Conservation (phyloP, 2,329 filamentous ascomycete species). For the Fulvia fulva region DNA sequence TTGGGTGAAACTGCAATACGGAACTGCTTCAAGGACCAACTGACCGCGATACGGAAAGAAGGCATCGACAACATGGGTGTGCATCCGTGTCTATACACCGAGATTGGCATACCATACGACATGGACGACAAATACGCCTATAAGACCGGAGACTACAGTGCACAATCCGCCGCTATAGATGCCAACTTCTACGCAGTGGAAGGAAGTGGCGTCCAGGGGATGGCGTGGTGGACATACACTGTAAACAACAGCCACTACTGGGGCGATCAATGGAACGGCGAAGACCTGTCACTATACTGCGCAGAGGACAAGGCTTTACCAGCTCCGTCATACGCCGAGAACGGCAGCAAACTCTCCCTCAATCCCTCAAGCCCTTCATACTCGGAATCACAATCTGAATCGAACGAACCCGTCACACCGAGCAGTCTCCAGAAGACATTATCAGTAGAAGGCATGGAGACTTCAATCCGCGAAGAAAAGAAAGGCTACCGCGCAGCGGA, state of each 20-base stretch:
- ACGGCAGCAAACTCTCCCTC: constrained; percentile 49
- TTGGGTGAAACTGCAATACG: constrained; percentile 90
- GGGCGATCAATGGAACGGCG: constrained; percentile 96
- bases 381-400: constrained; percentile 50
- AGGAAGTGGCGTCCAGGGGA: constrained; percentile 76
- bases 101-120: constrained; percentile 97
- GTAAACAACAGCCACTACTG: constrained; percentile 78
- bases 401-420: constrained; percentile 62
- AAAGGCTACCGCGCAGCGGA: constrained; percentile 81
- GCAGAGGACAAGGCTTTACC: constrained; percentile 68
- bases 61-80: constrained; percentile 83
- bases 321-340: constrained; percentile 37
- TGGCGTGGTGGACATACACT: constrained; percentile 85
- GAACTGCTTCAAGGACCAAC: constrained; percentile 86
- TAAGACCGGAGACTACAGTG: constrained; percentile 90
- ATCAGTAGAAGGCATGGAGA: constrained; percentile 50
- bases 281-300: constrained; percentile 89
- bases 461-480: constrained; percentile 8
- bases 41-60: constrained; percentile 77
- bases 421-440: constrained; percentile 71
- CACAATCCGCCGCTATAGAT: constrained; percentile 87
- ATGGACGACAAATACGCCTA: constrained; percentile 98
- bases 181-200: constrained; percentile 94
- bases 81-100: constrained; percentile 84
- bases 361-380: constrained; percentile 51